Percentiles rank a stretch among this genome's conserved stretches.
phyloP scores from a whole-genome alignment of 2,329 filamentous ascomycete species.

The Cryphonectria carpinicola region DNA sequence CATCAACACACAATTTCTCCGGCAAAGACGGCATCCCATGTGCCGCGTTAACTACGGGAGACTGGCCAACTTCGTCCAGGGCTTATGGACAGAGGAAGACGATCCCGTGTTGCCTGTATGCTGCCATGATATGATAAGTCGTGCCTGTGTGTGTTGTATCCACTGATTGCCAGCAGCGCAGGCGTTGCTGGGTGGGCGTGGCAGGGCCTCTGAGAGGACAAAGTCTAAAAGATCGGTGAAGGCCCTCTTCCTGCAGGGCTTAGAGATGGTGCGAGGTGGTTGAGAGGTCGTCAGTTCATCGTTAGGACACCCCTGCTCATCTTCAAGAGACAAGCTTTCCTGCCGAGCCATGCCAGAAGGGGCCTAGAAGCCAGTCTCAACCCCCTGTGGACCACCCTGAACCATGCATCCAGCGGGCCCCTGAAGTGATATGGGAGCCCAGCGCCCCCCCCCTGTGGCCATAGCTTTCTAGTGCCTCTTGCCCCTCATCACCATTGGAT shows the following conservation, averaged over 20 bases:
- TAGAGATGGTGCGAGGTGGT: background rate
- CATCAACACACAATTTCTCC: background rate
- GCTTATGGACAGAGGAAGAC: background rate
- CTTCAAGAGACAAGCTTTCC: conserved; percentile 26
- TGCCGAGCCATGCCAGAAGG: conserved; percentile 27
- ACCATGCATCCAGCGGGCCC: background rate
- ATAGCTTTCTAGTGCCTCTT: background rate
- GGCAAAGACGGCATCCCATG: background rate
- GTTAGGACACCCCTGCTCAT: conserved; percentile 12
- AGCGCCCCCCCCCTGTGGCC: background rate
- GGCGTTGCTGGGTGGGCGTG: background rate
- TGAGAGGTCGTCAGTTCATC: background rate
- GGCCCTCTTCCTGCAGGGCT: background rate
- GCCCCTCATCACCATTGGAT: background rate
- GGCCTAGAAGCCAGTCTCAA: conserved; percentile 19
- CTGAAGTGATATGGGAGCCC: background rate
- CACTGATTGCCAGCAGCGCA: background rate
- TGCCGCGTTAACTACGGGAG: background rate
- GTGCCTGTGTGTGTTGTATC: background rate
- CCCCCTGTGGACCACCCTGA: background rate
- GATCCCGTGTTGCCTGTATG: background rate
- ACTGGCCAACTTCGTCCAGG: background rate
- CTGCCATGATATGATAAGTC: background rate
- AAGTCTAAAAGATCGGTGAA: background rate
- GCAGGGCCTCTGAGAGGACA: background rate